Evolutionary conservation across 441 rosid genomes (phyloP).

Genomic region (Gossypium trilobum): DNA sequence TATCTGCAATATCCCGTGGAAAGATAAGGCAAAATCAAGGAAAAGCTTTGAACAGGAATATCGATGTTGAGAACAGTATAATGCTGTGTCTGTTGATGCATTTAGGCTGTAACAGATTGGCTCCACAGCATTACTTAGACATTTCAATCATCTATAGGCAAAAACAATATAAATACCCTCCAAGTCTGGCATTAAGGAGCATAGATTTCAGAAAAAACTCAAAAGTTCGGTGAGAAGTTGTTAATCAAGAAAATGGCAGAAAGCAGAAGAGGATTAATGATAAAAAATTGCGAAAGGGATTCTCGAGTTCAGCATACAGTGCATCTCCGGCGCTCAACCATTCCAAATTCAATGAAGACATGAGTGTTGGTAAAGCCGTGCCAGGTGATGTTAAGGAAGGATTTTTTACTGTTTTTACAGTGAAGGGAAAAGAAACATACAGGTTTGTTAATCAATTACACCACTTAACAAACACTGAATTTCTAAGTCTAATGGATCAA

Average conservation of each 20-base stretch:
- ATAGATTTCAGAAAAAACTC: not conserved
- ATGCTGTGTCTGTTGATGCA: not conserved
- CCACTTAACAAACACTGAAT: conserved; percentile 24
- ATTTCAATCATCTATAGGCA: not conserved
- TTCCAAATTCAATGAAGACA: not conserved
- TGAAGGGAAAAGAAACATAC: conserved; percentile 14
- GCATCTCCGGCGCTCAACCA: not conserved
- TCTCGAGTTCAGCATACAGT: not conserved
- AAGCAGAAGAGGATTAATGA: not conserved
- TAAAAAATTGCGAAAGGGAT: conserved; percentile 1
- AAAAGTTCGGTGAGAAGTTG: not conserved
- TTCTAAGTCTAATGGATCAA: conserved; percentile 26
- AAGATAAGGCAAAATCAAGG: not conserved
- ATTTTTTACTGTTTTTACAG: conserved; percentile 23
- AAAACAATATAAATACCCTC: not conserved
- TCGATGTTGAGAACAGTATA: not conserved
- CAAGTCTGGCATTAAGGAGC: not conserved
- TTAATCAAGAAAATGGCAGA: not conserved
- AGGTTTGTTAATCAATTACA: conserved; percentile 24
- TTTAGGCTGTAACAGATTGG: not conserved
- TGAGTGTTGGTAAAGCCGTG: not conserved
- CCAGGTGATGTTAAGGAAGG: conserved; percentile 26
- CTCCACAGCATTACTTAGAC: not conserved
- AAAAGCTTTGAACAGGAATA: not conserved
- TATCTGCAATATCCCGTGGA: not conserved